phyloP scores from a whole-genome alignment of 1,139 yeast species.

The Protomyces lactucae-debilis region DNA sequence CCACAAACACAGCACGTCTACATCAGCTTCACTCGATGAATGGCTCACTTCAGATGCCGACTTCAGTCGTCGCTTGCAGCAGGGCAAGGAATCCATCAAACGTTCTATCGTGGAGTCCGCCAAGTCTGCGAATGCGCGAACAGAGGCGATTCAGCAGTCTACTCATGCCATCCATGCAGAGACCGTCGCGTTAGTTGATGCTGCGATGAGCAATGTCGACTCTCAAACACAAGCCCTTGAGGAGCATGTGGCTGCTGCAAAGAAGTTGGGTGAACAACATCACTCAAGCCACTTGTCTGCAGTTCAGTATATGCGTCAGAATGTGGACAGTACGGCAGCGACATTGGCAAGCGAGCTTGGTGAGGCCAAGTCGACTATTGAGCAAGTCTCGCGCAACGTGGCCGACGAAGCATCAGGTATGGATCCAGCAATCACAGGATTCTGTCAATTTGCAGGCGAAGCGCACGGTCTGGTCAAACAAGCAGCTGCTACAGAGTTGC shows the following conservation, averaged over 20 bases:
- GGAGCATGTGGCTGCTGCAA: slow-evolving; percentile 31
- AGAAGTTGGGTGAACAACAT: slow-evolving; percentile 30
- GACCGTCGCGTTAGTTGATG: slow-evolving; percentile 31
- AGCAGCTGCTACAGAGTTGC: slow-evolving; percentile 7
- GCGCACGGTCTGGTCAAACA: background rate
- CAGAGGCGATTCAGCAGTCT: slow-evolving; percentile 31
- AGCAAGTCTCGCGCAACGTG: slow-evolving; percentile 27
- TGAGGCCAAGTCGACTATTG: slow-evolving; percentile 29
- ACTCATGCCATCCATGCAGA: slow-evolving; percentile 33
- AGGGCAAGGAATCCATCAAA: slow-evolving; percentile 32
- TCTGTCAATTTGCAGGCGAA: slow-evolving; percentile 26
- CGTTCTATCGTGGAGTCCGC: slow-evolving; percentile 31
- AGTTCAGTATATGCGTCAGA: slow-evolving; percentile 13
- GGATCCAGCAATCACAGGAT: slow-evolving; percentile 16
- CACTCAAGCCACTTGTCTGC: slow-evolving; percentile 24
- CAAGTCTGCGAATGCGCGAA: slow-evolving; percentile 30
- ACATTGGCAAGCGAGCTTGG: slow-evolving; percentile 12
- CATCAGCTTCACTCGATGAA: slow-evolving; percentile 13
- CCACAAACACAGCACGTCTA: background rate
- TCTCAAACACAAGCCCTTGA: slow-evolving; percentile 32
- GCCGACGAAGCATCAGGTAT: slow-evolving; percentile 6
- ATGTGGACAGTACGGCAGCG: slow-evolving; percentile 19
- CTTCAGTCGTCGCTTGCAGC: slow-evolving; percentile 29
- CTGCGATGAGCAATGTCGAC: slow-evolving; percentile 32
- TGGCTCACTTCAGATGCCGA: slow-evolving; percentile 31